phyloP scores from a whole-genome alignment of 2,329 filamentous ascomycete species.

The Beauveria varroae region DNA sequence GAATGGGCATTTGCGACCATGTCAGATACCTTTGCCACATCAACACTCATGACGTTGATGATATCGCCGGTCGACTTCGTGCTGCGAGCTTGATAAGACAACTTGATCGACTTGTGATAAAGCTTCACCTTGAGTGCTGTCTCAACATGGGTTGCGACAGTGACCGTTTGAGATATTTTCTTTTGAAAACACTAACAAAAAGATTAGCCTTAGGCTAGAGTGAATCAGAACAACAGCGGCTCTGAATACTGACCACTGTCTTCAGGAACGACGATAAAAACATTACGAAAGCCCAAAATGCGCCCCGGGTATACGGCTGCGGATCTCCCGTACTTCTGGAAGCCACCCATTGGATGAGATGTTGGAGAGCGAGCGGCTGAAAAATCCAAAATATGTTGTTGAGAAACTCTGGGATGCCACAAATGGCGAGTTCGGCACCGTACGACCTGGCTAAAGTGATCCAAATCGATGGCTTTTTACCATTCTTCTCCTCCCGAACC shows the following conservation, averaged over 20 bases:
- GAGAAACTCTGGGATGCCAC: conserved; percentile 9
- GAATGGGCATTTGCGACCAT: conserved; percentile 84
- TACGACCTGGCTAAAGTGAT: conserved; percentile 9
- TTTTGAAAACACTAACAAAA: conserved; percentile 31
- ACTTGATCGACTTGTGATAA: conserved; percentile 72
- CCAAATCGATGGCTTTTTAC: conserved; percentile 11
- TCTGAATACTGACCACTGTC: conserved; percentile 39
- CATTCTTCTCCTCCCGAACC: conserved; percentile 9
- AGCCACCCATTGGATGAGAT: conserved; percentile 12
- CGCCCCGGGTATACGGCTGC: conserved; percentile 7
- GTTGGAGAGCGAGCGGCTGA: conserved; percentile 10
- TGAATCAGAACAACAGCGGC: conserved; percentile 5
- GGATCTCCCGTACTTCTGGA: conserved; percentile 10
- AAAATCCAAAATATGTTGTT: conserved; percentile 10
- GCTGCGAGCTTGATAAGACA: conserved; percentile 80
- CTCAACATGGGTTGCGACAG: conserved; percentile 76
- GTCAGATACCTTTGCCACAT: conserved; percentile 82
- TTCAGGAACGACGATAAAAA: conserved; percentile 65
- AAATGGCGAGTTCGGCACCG: conserved; percentile 10
- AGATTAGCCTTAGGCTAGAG: conserved; percentile 8
- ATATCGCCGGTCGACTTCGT: conserved; percentile 85
- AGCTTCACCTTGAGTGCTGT: conserved; percentile 75
- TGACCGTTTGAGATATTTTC: conserved; percentile 9
- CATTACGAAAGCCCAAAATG: conserved; percentile 9
- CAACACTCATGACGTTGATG: conserved; percentile 93